Conservation (phyloP, 2,329 filamentous ascomycete species). For the Pseudogymnoascus sp. region DNA sequence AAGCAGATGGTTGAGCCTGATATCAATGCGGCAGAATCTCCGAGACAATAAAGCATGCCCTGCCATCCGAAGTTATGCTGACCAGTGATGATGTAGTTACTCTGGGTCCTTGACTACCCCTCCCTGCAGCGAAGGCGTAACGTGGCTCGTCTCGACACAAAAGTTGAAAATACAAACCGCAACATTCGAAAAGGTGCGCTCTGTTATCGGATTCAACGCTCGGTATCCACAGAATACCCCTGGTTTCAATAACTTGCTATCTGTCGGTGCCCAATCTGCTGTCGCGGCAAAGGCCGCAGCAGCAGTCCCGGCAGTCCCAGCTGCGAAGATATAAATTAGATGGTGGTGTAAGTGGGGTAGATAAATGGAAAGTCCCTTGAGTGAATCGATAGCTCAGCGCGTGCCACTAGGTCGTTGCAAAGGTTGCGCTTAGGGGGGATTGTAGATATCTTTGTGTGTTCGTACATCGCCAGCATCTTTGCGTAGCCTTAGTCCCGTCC, state of each 20-base stretch:
- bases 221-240: conserved; percentile 46
- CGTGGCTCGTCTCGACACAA: conserved; percentile 44
- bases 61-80: conserved; percentile 13
- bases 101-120: conserved; percentile 55
- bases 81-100: conserved; percentile 34
- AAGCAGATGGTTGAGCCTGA: conserved; percentile 9
- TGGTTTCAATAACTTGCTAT: conserved; percentile 38
- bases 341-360: not conserved
- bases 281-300: not conserved
- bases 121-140: conserved; percentile 51
- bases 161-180: conserved; percentile 41
- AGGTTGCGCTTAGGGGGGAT: not conserved
- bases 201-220: conserved; percentile 48
- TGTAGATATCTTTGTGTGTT: not conserved
- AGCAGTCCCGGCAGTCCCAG: not conserved
- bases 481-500: not conserved
- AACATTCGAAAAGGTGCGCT: conserved; percentile 46
- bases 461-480: not conserved
- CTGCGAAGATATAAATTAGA: not conserved
- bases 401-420: not conserved
- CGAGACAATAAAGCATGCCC: not conserved
- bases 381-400: not conserved
- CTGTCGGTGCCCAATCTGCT: conserved; percentile 14
- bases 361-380: not conserved
- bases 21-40: not conserved